A percentile compares a stretch with the other conserved stretches of the same genome.
Evolutionary conservation across 192 early-diverging fungal species (phyloP).

Genomic region (Mortierella antarctica): DNA sequence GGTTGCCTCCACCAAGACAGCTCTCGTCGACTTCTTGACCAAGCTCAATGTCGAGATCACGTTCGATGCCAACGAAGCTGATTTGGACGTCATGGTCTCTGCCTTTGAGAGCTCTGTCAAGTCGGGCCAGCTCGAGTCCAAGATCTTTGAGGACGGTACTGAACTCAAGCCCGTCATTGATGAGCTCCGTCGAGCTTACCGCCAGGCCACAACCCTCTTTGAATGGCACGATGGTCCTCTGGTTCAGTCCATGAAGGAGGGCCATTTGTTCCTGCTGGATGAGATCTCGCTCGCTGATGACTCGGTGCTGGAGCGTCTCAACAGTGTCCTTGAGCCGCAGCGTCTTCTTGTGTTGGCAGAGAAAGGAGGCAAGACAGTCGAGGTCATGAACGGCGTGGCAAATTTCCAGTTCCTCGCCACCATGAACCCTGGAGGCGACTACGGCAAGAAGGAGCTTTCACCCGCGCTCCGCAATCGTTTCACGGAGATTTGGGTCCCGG

Average conservation of each 20-base stretch:
- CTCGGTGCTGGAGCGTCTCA: constrained; percentile 96
- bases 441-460: constrained; percentile 98
- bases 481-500: constrained; percentile 97
- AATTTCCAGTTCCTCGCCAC: constrained; percentile 96
- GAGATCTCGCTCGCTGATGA: constrained; percentile 99
- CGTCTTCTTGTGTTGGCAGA: constrained; percentile 90
- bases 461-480: constrained; percentile 98
- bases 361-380: constrained; percentile 80
- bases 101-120: constrained; percentile 48
- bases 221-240: constrained; percentile 98
- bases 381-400: constrained; percentile 71
- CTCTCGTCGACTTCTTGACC: constrained; percentile 46
- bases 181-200: constrained; percentile 40
- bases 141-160: constrained; percentile 27
- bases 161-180: constrained; percentile 25
- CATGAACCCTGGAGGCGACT: constrained; percentile 99
- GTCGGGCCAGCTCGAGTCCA: constrained; percentile 19
- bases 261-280: constrained; percentile 93
- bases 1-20: constrained; percentile 59
- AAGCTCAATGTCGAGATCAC: constrained; percentile 19
- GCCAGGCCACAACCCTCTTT: constrained; percentile 76
- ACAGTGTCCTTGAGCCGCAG: constrained; percentile 92
- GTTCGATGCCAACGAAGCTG: constrained; percentile 30
- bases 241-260: constrained; percentile 87
- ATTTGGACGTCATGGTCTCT: constrained; percentile 41